Base-by-base conservation (phyloP, 805 yeast genomes). In the Ogataea naganishii region DNA sequence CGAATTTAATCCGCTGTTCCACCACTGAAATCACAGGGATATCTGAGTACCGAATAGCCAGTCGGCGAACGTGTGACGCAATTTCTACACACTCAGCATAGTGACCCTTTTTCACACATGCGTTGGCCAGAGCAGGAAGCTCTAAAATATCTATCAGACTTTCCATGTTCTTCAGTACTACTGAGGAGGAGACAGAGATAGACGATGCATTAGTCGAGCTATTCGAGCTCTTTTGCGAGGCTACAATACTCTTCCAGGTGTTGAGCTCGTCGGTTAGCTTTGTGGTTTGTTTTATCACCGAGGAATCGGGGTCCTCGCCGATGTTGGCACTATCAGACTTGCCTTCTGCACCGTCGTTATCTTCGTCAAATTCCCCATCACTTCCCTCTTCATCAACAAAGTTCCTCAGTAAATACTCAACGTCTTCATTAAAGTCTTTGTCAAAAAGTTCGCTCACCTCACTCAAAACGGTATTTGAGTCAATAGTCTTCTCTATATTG, bases 31-130 rank as follows among this genome's bases (percentile, higher is more conserved):
- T 68, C 1, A 80, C 45, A 2, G 57, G 51, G 7, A 78, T 54
- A 24, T 68, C 67, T 6, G 86, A 83, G 51, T 79, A 88, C 35
- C 94, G 64, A 12, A 76, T 71, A 1, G 68, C 60, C 15, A 92
- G 60, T 32, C 94, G 66, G 38, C 78, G 69, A 1, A 81, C 75
- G 44, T 82, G 75, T 18, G 80, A 69, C 9, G 86, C 80, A 10
- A 89, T 70, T 49, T 89, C 95, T 20, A 89, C 67, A 7, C 96
- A 86, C 46, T 86, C 95, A 20, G 85, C 80, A 48, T 88, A 92
- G 46, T 81, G 82, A 0, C 95, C 95, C 27, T 80, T 79, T 27
- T 73, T 65, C 8, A 88, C 83, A 53, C 96, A 84, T n/a, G 88
- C 75, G 27, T 76, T 68, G 20, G 89, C 76, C 27, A 89, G 52